A percentile compares a stretch with the other conserved stretches of the same genome.
Evolutionary conservation across 495 filamentous ascomycete species (phyloP).

Genomic region (Trichocladium uniseriatum): DNA sequence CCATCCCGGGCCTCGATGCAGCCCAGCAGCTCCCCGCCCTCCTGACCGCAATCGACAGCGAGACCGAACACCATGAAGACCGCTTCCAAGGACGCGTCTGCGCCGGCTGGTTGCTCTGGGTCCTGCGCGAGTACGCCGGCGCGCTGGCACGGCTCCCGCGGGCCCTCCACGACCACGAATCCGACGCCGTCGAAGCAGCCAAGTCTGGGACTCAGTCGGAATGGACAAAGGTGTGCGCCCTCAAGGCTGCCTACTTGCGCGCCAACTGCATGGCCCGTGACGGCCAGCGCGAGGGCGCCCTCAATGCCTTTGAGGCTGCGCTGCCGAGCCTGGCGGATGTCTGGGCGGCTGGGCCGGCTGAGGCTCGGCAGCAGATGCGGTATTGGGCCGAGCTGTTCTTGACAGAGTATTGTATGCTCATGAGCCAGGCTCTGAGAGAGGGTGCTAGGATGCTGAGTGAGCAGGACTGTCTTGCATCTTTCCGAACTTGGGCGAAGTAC

Average conservation of each 20-base stretch:
- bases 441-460: slow-evolving; percentile 37
- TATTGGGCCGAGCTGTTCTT: slow-evolving; percentile 73
- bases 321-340: slow-evolving; percentile 48
- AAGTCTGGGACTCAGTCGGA: slow-evolving; percentile 42
- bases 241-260: slow-evolving; percentile 69
- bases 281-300: slow-evolving; percentile 45
- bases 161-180: slow-evolving; percentile 46
- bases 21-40: slow-evolving; percentile 52
- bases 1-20: slow-evolving; percentile 27
- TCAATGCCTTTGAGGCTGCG: slow-evolving; percentile 54
- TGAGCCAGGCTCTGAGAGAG: slow-evolving; percentile 45
- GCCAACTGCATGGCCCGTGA: slow-evolving; percentile 56
- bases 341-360: slow-evolving; percentile 28
- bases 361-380: slow-evolving; percentile 48
- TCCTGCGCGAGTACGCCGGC: slow-evolving; percentile 53
- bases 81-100: slow-evolving; percentile 71
- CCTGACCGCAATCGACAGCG: slow-evolving; percentile 56
- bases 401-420: slow-evolving; percentile 58
- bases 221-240: slow-evolving; percentile 71
- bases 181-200: slow-evolving; percentile 37
- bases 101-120: slow-evolving; percentile 74
- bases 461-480: slow-evolving; percentile 43
- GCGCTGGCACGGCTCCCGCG: slow-evolving; percentile 55
- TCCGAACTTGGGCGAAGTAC: slow-evolving; percentile 54
- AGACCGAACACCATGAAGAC: slow-evolving; percentile 52